Conservation (phyloP, 1,284 basidiomycete genomes). For the Ustilago bromivora region DNA sequence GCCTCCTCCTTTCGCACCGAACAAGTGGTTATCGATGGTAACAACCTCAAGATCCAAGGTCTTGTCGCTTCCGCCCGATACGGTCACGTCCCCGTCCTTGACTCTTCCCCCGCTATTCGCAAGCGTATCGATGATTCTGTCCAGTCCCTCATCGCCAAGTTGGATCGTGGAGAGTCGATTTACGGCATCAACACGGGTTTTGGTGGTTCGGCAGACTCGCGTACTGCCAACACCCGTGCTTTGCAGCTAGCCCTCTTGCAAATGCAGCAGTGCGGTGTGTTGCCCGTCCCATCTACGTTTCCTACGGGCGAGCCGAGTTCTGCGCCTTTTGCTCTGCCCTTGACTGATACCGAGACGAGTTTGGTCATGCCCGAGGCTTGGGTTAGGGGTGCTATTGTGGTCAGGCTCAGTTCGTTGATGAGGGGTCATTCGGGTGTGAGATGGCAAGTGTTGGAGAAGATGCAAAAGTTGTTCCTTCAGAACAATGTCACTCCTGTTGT, state of each 20-base stretch:
- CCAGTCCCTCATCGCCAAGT: slow-evolving; percentile 48
- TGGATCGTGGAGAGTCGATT: slow-evolving; percentile 60
- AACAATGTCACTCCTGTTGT: slow-evolving; percentile 83
- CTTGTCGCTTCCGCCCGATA: slow-evolving; percentile 58
- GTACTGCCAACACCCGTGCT: slow-evolving; percentile 58
- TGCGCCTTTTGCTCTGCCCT: slow-evolving; percentile 45
- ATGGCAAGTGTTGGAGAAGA: slow-evolving; percentile 82
- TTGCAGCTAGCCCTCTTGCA: slow-evolving; percentile 62
- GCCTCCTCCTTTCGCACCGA: slow-evolving; percentile 48
- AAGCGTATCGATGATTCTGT: slow-evolving; percentile 62
- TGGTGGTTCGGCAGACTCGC: slow-evolving; percentile 61
- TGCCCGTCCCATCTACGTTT: slow-evolving; percentile 54
- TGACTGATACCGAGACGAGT: slow-evolving; percentile 47
- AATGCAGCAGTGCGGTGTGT: slow-evolving; percentile 63
- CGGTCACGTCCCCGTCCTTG: slow-evolving; percentile 54
- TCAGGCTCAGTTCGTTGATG: slow-evolving; percentile 81
- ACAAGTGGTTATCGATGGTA: slow-evolving; percentile 55
- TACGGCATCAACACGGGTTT: slow-evolving; percentile 64
- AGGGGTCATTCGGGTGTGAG: slow-evolving; percentile 86
- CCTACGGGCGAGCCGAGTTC: slow-evolving; percentile 53
- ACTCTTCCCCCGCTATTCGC: slow-evolving; percentile 40
- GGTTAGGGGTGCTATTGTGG: slow-evolving; percentile 87
- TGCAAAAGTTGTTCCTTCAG: slow-evolving; percentile 77
- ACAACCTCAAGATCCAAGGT: slow-evolving; percentile 52
- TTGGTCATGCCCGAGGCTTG: slow-evolving; percentile 78